Conservation (phyloP, 129 eudicot species). For the Arctium minus region DNA sequence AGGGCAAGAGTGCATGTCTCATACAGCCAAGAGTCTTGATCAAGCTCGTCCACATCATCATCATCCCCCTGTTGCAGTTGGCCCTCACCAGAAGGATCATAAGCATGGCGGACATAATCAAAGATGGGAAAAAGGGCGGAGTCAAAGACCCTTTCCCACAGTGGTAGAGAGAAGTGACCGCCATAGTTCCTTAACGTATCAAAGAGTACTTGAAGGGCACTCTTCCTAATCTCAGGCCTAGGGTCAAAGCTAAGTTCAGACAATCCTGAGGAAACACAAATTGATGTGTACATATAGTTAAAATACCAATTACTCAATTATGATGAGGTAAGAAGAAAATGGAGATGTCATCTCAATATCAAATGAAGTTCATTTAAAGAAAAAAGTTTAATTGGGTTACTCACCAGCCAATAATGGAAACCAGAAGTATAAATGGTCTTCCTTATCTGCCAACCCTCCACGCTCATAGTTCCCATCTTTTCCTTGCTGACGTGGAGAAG, state of each 20-base stretch:
- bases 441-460: slow-evolving; percentile 58
- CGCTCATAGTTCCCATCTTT: slow-evolving; percentile 53
- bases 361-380: neutral
- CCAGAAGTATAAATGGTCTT: slow-evolving; percentile 91
- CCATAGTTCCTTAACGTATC: slow-evolving; percentile 93
- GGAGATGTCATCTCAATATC: neutral
- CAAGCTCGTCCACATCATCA: slow-evolving; percentile 55
- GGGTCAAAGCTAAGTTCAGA: slow-evolving; percentile 98
- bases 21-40: slow-evolving; percentile 94
- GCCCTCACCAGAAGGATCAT: slow-evolving; percentile 66
- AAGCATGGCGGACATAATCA: slow-evolving; percentile 87
- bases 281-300: neutral
- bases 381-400: slow-evolving; percentile 3
- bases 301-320: slow-evolving; percentile 1
- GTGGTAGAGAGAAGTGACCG: slow-evolving; percentile 79
- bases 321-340: neutral
- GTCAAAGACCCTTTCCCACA: slow-evolving; percentile 94
- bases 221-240: slow-evolving; percentile 86
- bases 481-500: slow-evolving; percentile 54
- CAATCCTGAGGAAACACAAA: slow-evolving; percentile 53
- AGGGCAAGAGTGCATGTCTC: slow-evolving; percentile 97
- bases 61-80: slow-evolving; percentile 29
- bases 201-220: slow-evolving; percentile 89
- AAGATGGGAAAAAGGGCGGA: slow-evolving; percentile 90
- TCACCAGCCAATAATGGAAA: slow-evolving; percentile 96